Percentiles rank a stretch among this genome's conserved stretches.
These are phyloP conservation scores for Decorospora gaudefroyi DNA, from an alignment of 2,329 filamentous ascomycete genomes.

Conservation along the genomic window DNA sequence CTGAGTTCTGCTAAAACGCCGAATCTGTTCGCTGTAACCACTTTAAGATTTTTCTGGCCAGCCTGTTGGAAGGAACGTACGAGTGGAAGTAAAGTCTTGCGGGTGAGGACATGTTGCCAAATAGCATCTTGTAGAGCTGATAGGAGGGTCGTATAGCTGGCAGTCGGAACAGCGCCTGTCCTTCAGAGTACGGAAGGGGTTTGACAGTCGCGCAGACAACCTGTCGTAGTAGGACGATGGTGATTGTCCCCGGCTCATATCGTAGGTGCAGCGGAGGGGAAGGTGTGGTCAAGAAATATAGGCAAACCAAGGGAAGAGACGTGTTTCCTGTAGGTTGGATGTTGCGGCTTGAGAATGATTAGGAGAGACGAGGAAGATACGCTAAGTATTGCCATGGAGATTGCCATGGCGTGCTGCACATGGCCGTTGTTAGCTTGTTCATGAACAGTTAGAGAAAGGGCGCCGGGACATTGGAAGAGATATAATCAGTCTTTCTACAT, in stretches of 20 bases:
- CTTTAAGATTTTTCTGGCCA: neutral
- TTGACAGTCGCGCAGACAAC: slow-evolving; percentile 9
- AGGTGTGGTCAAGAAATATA: slow-evolving; percentile 17
- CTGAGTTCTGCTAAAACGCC: slow-evolving; percentile 32
- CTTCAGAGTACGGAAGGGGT: slow-evolving; percentile 10
- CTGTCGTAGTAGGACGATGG: slow-evolving; percentile 15
- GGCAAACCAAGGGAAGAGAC: slow-evolving; percentile 11
- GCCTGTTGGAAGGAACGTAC: slow-evolving; percentile 12
- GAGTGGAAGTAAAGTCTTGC: slow-evolving; percentile 28
- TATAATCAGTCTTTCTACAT: too few relatives aligned
- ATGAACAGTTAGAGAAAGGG: too few relatives aligned
- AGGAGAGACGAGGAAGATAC: neutral
- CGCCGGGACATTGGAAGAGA: too few relatives aligned
- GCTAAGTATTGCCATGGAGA: neutral
- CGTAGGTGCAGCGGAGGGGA: slow-evolving; percentile 8
- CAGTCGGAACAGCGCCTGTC: slow-evolving; percentile 18
- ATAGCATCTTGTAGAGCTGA: slow-evolving; percentile 3
- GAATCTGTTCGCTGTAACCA: slow-evolving; percentile 35
- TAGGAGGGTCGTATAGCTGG: slow-evolving; percentile 5
- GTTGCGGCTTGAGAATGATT: neutral
- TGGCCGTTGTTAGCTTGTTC: too few relatives aligned
- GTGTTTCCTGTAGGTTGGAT: slow-evolving; percentile 5
- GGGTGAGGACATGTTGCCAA: slow-evolving; percentile 19
- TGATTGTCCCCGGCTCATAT: slow-evolving; percentile 25
- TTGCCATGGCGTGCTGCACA: too few relatives aligned